Conservation (phyloP, 108 stramenopile species). For the Nitzschia sp. region DNA sequence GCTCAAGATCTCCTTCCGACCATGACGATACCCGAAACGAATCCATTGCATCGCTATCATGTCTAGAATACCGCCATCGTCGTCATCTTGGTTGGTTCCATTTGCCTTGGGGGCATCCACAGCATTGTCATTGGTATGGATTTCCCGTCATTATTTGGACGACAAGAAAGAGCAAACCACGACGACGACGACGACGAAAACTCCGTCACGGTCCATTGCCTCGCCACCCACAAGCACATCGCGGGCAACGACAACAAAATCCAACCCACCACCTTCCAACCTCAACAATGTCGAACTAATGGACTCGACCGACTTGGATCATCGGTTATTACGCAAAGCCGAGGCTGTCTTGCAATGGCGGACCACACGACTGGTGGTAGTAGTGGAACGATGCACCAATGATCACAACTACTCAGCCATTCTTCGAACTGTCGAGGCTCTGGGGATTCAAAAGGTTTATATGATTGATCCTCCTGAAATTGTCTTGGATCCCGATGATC, state of each 20-base stretch:
- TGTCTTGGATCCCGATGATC: not conserved
- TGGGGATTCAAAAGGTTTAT: conserved; percentile 84
- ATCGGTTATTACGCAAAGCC: conserved; percentile 84
- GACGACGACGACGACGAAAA: not conserved
- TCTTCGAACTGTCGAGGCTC: conserved; percentile 79
- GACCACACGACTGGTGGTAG: conserved; percentile 74
- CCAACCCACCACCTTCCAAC: not conserved
- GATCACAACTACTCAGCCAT: conserved; percentile 85
- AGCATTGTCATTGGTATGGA: conserved; percentile 23
- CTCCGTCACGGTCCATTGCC: too few relatives aligned
- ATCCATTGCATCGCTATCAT: too few relatives aligned
- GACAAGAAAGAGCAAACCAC: not conserved
- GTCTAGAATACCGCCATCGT: too few relatives aligned
- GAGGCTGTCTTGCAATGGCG: conserved; percentile 80
- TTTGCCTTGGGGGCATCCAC: conserved; percentile 35
- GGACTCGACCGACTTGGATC: conserved; percentile 68
- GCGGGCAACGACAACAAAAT: not conserved
- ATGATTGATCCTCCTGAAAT: conserved; percentile 75
- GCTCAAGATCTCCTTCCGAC: too few relatives aligned
- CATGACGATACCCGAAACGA: too few relatives aligned
- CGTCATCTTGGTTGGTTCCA: conserved; percentile 26
- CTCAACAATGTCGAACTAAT: conserved; percentile 26
- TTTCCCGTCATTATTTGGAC: conserved; percentile 11
- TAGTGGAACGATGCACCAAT: conserved; percentile 84
- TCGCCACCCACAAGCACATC: not conserved